Base-by-base conservation (phyloP, 2,329 filamentous ascomycete species). In the Colletotrichum navitas region DNA sequence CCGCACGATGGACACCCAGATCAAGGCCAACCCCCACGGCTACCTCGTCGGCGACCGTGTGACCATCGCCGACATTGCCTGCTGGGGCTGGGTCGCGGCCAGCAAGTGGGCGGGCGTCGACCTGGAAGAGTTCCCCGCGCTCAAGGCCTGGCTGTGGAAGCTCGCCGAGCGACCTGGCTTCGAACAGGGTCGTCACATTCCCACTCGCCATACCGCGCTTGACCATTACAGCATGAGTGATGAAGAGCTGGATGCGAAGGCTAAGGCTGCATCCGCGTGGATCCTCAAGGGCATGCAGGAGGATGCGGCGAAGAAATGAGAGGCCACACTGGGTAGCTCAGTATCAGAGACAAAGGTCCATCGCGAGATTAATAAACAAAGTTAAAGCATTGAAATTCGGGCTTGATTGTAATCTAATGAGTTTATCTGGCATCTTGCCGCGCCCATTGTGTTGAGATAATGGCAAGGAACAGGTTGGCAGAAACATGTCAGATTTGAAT, bases 11-110 rank as follows among this genome's bases (percentile, higher is more conserved):
- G 91, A 97, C 77, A 89, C 87, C 59, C 90, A 94, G 66, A 88
- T 97, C 54, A 80, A 83, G 73, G 85, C 86, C 77, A 86, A 86
- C 6, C 78, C 80, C 3, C 88, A 85, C 0, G 88, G 87, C 16
- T 92, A 86, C 78, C 81, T 92, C 16, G 90, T 92, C 55, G 93
- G 92, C 45, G 89, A 93, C 79, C 89, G 89, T 73, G 84, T 87
- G 73, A 94, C 92, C 54, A 90, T 93, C 75, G 94, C 93, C 1
- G 94, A 97, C 79, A 93, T 97, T 72, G 86, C 93, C 52, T 89
- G 89, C 79, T 94, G 92, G 88, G 93, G 93, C 34, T 97, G 94
- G 94, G 86, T 95, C 5, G 85, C 90, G 5, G 64, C 80, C 18
- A 80, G 83, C 45, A 81, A 79, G 55, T 85, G 83, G 82, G 75